Percentiles rank a stretch among this genome's conserved stretches.
Conservation (phyloP, 345 rosid genomes). For the Balakata baccata region DNA sequence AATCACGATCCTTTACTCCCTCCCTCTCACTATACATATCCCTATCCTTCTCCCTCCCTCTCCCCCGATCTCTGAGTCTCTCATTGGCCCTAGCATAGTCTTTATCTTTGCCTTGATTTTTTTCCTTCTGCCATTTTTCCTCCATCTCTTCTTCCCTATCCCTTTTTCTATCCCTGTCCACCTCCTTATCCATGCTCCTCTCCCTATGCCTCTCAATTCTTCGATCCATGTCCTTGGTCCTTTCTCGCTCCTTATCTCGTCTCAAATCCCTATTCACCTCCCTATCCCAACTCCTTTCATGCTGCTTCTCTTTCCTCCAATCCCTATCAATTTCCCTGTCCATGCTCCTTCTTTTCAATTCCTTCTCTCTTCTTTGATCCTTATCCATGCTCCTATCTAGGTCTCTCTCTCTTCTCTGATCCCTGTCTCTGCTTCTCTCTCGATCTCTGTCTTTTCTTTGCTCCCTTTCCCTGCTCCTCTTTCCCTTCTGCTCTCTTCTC, state of each 20-base stretch:
- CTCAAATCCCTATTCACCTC: slow-evolving; percentile 34
- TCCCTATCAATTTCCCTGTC: slow-evolving; percentile 37
- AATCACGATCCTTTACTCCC: slow-evolving; percentile 25
- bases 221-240: slow-evolving; percentile 7
- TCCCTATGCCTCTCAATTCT: slow-evolving; percentile 1
- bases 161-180: slow-evolving; percentile 1
- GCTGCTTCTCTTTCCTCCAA: slow-evolving; percentile 40
- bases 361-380: slow-evolving; percentile 42
- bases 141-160: slow-evolving; percentile 10
- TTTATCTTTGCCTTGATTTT: slow-evolving; percentile 45
- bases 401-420: slow-evolving; percentile 32
- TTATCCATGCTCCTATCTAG: slow-evolving; percentile 38
- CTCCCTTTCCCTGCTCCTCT: slow-evolving; percentile 25
- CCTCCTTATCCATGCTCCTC: slow-evolving; percentile 17
- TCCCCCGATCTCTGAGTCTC: slow-evolving; percentile 42
- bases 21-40: slow-evolving; percentile 20
- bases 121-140: slow-evolving; percentile 23
- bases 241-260: slow-evolving; percentile 5
- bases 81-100: slow-evolving; percentile 35
- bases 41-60: slow-evolving; percentile 29
- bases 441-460: slow-evolving; percentile 22
- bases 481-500: slow-evolving; percentile 7
- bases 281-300: slow-evolving; percentile 45
- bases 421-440: slow-evolving; percentile 24
- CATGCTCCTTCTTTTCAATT: slow-evolving; percentile 38